Percentiles rank a stretch among this genome's conserved stretches.
phyloP scores from a whole-genome alignment of 768 basidiomycete species.

The Antrodiella citrinella region DNA sequence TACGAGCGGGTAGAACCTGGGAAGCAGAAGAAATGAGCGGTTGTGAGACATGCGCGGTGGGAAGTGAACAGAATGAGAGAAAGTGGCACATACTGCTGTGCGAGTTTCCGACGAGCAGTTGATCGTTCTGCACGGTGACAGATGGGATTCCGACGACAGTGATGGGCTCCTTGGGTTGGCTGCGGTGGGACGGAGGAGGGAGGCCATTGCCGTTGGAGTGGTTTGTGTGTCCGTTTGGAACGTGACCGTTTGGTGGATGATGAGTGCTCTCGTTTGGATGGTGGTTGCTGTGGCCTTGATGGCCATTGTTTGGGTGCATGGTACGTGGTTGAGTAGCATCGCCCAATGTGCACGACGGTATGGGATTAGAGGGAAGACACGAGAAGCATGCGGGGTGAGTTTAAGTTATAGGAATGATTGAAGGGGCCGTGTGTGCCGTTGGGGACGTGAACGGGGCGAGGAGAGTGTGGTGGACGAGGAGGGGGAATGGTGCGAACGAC shows the following conservation, averaged over 20 bases:
- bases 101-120: slow-evolving; percentile 65
- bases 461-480: too few relatives aligned
- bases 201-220: slow-evolving; percentile 13
- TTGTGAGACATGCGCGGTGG: too few relatives aligned
- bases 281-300: slow-evolving; percentile 34
- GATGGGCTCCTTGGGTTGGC: slow-evolving; percentile 47
- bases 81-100: slow-evolving; percentile 50
- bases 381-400: slow-evolving; percentile 14
- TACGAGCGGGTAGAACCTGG: slow-evolving; percentile 82
- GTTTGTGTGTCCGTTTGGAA: slow-evolving; percentile 22
- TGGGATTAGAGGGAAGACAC: slow-evolving; percentile 22
- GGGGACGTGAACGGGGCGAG: too few relatives aligned
- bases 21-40: slow-evolving; percentile 1
- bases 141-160: slow-evolving; percentile 69
- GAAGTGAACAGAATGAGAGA: slow-evolving; percentile 6
- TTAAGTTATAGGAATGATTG: slow-evolving; percentile 2
- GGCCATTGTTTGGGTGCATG: slow-evolving; percentile 50
- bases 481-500: slow-evolving; percentile 4
- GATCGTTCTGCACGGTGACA: slow-evolving; percentile 61
- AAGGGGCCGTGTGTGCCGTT: slow-evolving; percentile 1
- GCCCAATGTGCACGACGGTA: slow-evolving; percentile 29
- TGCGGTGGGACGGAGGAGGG: slow-evolving; percentile 13
- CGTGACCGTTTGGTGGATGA: slow-evolving; percentile 25
- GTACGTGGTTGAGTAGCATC: slow-evolving; percentile 44
- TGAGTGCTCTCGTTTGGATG: slow-evolving; percentile 15